Conservation (phyloP, 441 rosid species). For the Populus hybrid region DNA sequence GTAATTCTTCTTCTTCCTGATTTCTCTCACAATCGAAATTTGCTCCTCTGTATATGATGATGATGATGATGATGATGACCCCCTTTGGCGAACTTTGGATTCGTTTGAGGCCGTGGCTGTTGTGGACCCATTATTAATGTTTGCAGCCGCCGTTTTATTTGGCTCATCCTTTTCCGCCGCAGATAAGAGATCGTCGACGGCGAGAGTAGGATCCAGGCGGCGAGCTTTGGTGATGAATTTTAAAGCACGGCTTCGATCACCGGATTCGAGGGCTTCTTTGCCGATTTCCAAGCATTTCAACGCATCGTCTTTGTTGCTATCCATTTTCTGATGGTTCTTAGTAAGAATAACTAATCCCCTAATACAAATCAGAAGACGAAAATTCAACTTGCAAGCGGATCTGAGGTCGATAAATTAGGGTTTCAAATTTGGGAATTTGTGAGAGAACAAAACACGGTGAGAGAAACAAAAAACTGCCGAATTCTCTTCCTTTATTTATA, state of each 20-base stretch:
- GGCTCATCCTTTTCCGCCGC: slow-evolving; percentile 28
- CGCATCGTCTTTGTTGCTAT: slow-evolving; percentile 94
- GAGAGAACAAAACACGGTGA: background rate
- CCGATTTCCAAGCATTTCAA: slow-evolving; percentile 81
- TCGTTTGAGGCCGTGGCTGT: slow-evolving; percentile 19
- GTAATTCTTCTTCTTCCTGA: slow-evolving; percentile 78
- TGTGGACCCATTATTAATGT: slow-evolving; percentile 25
- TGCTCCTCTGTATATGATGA: slow-evolving; percentile 73
- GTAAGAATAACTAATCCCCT: background rate
- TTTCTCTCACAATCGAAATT: slow-evolving; percentile 60
- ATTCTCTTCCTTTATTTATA: background rate
- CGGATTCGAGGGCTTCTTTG: slow-evolving; percentile 60
- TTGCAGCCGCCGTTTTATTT: slow-evolving; percentile 18
- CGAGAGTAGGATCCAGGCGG: slow-evolving; percentile 77
- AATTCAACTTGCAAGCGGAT: background rate
- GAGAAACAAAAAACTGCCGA: background rate
- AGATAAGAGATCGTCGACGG: slow-evolving; percentile 59
- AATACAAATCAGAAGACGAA: background rate
- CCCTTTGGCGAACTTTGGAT: slow-evolving; percentile 50
- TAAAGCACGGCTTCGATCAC: slow-evolving; percentile 75
- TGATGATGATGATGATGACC: slow-evolving; percentile 36
- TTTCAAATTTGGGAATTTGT: background rate
- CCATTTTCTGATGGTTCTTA: slow-evolving; percentile 40
- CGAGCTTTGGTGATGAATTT: slow-evolving; percentile 82
- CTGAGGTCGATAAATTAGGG: background rate